Base-by-base conservation (phyloP, 768 basidiomycete species). In the Pleurotus citrinopileatus region DNA sequence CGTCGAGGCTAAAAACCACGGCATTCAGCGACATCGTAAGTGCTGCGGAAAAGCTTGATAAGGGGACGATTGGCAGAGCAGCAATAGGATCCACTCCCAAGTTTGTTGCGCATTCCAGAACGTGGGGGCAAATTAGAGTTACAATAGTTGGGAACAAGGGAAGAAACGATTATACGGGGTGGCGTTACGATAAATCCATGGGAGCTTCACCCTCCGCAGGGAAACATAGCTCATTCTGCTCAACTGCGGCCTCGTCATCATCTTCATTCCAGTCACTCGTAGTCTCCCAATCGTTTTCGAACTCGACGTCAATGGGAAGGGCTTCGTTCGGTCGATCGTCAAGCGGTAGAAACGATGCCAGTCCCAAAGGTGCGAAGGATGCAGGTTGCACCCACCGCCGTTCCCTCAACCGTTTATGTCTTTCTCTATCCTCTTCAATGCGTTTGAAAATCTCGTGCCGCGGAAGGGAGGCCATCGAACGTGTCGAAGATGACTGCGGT, bases 201-300 rank as follows among this genome's bases (percentile, higher is more conserved):
- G 74, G 66, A 5, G 70, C 67, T 54, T 76, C 75, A 1, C 70
- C 73, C 22, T 74, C 73, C 23, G 64, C 67, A 15, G 84, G 81
- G 68, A 86, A 89, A 65, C 89, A 90, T 3, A 91, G 64, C 43
- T 77, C 78, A 52, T 81, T 83, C 67, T 92, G 88, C 61, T 91
- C 89, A 19, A 65, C 67, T 17, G 81, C 82, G 2, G 86, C 87
- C 55, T 92, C 89, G 2, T 86, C 84, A 61, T 92, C 90, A 58
- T 92, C 90, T 66, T 91, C 90, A 66, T 92, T 92, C 89, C 90
- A 92, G 70, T 91, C 89, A 60, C 90, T 91, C 47, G 87, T 90
- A 37, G 89, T 83, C 67, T 92, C 91, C 90, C 91, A 93, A 57
- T 89, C 89, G 57, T 91, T 91, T 62, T 93, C 90, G 61, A 92